Base-by-base conservation (phyloP, 371 early-diverging fungal genomes). In the Caulochytrium protostelioides region DNA sequence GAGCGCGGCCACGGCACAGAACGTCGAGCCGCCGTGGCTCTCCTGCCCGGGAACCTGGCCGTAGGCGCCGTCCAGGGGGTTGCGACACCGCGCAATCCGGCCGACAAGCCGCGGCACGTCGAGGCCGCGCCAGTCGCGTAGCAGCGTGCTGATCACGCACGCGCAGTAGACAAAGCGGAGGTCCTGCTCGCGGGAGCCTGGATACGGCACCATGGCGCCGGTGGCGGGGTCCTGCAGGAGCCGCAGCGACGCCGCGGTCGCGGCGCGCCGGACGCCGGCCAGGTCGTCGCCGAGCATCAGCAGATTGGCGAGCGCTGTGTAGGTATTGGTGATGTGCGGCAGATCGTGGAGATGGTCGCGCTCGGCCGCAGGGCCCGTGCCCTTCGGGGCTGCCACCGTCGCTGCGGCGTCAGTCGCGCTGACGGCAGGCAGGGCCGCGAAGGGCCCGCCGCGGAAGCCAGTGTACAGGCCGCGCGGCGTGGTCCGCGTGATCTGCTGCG, bases 111-210 rank as follows among this genome's bases (percentile, higher is more conserved):
- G 43, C 9, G 68, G 62, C 4, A 50, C 43, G 46, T 89, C 62
- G 10, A 90, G 52, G 6, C 82, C 83, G 32, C 68, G 51, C 77
- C 83, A 91, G 55, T 91, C 90, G 47, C 78, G 73, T 22, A 94
- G 49, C 3, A 89, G 65, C 37, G 65, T 71, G 1, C 74, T 73
- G 3, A 87, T 62, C 0, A 72, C 78, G 35, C 78, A 78, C 0
- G 97, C 94, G 47, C 85, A 80, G 57, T 65, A 95, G 7, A 83
- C 47, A 47, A 91, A 90, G 8, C 97, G 70, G 55, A 81, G 70
- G 52, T 95, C 95, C 22, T 62, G 46, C 52, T 90, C 87, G 31
- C 49, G 42, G 16, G 71, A 66, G 22, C 58, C 71, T 14, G 49
- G 49, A 10, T 63, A 60, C 16, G 83, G 76, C 7, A 60, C 52